Base-by-base conservation (phyloP, 805 yeast species). In the Brettanomyces nanus region DNA sequence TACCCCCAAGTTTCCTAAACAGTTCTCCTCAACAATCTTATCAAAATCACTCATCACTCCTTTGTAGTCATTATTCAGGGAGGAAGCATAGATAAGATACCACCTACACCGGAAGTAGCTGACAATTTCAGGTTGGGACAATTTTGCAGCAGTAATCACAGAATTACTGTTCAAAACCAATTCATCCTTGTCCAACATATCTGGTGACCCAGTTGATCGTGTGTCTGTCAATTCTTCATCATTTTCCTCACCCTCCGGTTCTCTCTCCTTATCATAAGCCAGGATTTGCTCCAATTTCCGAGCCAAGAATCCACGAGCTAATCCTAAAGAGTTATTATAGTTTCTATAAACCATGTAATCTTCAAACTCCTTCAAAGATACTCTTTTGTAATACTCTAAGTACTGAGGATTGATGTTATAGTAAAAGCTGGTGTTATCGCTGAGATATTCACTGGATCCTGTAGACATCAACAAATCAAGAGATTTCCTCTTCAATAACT, bases 31-130 rank as follows among this genome's bases (percentile, higher is more conserved):
- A 14, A 45, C 6, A 3, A 54, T 32, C 5, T 22, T 31, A 4
- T 47, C 45, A 36, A 51, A 50, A 7, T 47, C 51, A 3, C 45
- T 45, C 17, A 50, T 49, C 25, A 53, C 58, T 1, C 33, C 33
- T 4, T 37, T 32, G 31, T 53, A 59, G 37, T 56, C 48, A 32
- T 46, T 47, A 15, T 42, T 38, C 19, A 48, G 37, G 39, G 56
- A 60, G 18, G 40, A 30, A 1, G 53, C 49, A 30, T 51, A 55
- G 5, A 59, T 10, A 14, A 56, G 29, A 28, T 46, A 42, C 59
- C 59, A 58, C 15, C 56, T 46, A 23, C 60, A 50, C 13, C 46
- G 52, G 54, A 55, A 59, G 39, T 54, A 58, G 4, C 55, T 43
- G 3, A 48, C 39, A 6, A 48, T 39, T 30, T 52, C 59, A 5